Evolutionary conservation across 768 basidiomycete genomes (phyloP).

Genomic region (Termitomyces sp.): DNA sequence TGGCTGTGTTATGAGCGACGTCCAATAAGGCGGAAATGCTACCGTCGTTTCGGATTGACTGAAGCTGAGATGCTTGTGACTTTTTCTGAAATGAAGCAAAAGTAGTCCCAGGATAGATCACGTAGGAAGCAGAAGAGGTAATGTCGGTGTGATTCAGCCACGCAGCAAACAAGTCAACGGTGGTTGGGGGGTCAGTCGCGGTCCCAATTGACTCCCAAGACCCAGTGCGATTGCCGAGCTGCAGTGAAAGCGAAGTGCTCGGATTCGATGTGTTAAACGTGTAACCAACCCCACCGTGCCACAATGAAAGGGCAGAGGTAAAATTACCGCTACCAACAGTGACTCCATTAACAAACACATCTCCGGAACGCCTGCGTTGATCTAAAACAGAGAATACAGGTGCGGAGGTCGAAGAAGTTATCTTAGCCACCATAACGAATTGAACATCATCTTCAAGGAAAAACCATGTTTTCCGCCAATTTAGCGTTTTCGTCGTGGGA

Average conservation of each 20-base stretch:
- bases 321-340: slow-evolving; percentile 10
- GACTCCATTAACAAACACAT: slow-evolving; percentile 43
- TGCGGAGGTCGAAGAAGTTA: slow-evolving; percentile 42
- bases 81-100: slow-evolving; percentile 39
- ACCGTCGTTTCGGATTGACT: slow-evolving; percentile 43
- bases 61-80: slow-evolving; percentile 25
- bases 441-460: slow-evolving; percentile 67
- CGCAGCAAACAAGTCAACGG: slow-evolving; percentile 64
- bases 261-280: slow-evolving; percentile 35
- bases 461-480: slow-evolving; percentile 74
- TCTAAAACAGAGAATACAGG: slow-evolving; percentile 66
- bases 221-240: slow-evolving; percentile 50
- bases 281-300: slow-evolving; percentile 69
- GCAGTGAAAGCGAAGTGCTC: slow-evolving; percentile 32
- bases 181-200: slow-evolving; percentile 51
- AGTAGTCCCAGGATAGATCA: slow-evolving; percentile 51
- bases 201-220: slow-evolving; percentile 65
- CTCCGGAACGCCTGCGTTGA: slow-evolving; percentile 49
- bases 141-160: slow-evolving; percentile 47
- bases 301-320: slow-evolving; percentile 38
- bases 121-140: slow-evolving; percentile 45
- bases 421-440: slow-evolving; percentile 55
- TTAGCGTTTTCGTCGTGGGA: slow-evolving; percentile 49
- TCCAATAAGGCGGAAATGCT: slow-evolving; percentile 52
- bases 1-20: slow-evolving; percentile 33